Base-by-base conservation (phyloP, 1,284 basidiomycete species). In the Tylopilus sp. region DNA sequence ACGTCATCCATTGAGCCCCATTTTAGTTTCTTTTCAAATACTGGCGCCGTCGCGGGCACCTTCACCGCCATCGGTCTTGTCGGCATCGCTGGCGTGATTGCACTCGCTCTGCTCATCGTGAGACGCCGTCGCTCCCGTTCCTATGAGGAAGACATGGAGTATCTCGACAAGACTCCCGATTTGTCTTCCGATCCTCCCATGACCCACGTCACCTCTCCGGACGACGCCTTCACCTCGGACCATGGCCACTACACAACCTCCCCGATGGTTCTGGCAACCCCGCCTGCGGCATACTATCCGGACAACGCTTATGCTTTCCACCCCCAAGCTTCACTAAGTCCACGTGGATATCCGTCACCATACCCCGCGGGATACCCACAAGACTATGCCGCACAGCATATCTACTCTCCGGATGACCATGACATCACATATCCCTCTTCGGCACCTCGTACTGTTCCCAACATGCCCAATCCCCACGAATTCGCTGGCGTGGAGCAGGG, bases 21-120 rank as follows among this genome's bases (percentile, higher is more conserved):
- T 33, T 41, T 25, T 50, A 80, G 79, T 29, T 81, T 82, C 62
- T 78, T 74, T 68, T 62, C 71, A 32, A 76, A 78, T 50, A 78
- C 75, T 57, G 72, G 67, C 25, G 76, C 75, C 10, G 77, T 82
- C 13, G 78, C 75, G 0, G 77, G 77, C 31, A 76, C 74, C 1
- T 82, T 82, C 45, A 71, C 74, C 37, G 54, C 61, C 43, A 56
- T 64, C 43, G 68, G 69, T 28, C 66, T 75, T 11, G 62, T 76
- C 13, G 62, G 50, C 32, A 7, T 71, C 36, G 69, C 69, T 19
- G 55, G 49, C 17, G 22, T 70, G 25, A 66, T 72, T 25, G 64
- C 66, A 11, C 26, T 56, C 43, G 49, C 43, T 5, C 50, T 72
- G 33, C 20, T 70, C 47, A 45, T 72, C 42, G 49, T 50, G 20